Conservation (phyloP, 768 basidiomycete species). For the Ephemerocybe angulata region DNA sequence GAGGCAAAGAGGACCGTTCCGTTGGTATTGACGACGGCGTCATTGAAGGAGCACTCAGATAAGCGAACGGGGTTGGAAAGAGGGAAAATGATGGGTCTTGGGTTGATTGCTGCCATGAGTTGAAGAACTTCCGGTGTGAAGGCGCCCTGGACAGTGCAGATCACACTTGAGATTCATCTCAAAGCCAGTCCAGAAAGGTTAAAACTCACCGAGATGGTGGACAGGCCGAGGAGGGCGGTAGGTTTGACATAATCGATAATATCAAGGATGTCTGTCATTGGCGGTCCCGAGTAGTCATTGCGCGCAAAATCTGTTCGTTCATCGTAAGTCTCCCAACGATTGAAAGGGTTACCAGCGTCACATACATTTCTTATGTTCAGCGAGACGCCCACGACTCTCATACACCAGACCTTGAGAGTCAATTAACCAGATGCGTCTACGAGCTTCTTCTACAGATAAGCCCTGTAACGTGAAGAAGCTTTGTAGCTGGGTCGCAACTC, state of each 20-base stretch:
- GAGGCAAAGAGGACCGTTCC: slow-evolving; percentile 83
- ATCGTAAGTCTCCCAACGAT: slow-evolving; percentile 6
- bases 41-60: slow-evolving; percentile 76
- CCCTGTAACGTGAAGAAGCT: slow-evolving; percentile 87
- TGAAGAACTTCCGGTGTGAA: slow-evolving; percentile 71
- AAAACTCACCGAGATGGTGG: slow-evolving; percentile 63
- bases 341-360: slow-evolving; percentile 3
- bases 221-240: slow-evolving; percentile 85
- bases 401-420: slow-evolving; percentile 88
- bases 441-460: slow-evolving; percentile 72
- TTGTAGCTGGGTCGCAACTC: slow-evolving; percentile 84
- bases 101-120: slow-evolving; percentile 75
- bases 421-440: slow-evolving; percentile 72
- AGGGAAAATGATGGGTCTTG: slow-evolving; percentile 87
- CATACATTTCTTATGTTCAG: slow-evolving; percentile 82
- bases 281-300: slow-evolving; percentile 71
- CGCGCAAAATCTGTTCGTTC: slow-evolving; percentile 70
- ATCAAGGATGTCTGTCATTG: slow-evolving; percentile 69
- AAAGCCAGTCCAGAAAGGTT: not conserved
- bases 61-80: slow-evolving; percentile 85
- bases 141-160: slow-evolving; percentile 46
- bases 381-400: slow-evolving; percentile 64
- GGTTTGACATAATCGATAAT: slow-evolving; percentile 81
- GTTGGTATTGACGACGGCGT: slow-evolving; percentile 67
- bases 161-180: not conserved